A percentile compares a stretch with the other conserved stretches of the same genome.
Conservation (phyloP, 2,329 filamentous ascomycete genomes). For the Pestalotiopsis sp. region DNA sequence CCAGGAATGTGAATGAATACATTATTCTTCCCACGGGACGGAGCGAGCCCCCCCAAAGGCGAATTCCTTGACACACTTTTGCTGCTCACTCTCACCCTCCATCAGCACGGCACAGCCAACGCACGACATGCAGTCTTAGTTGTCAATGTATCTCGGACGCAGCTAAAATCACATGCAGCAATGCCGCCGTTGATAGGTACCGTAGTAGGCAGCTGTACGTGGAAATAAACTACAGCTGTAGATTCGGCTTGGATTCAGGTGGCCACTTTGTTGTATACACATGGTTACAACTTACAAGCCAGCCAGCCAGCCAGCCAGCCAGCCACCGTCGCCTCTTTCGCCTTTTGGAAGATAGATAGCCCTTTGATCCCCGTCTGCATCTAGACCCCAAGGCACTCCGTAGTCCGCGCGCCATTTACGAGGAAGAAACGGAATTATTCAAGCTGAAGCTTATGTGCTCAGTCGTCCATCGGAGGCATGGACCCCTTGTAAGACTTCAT, state of each 20-base stretch:
- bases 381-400: not conserved
- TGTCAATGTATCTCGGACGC: constrained; percentile 20
- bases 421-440: not conserved
- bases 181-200: not conserved
- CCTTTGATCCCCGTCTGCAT: not conserved
- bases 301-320: not conserved
- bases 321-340: not conserved
- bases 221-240: not conserved
- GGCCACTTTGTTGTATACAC: not conserved
- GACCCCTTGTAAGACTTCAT: not conserved
- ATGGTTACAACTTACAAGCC: not conserved
- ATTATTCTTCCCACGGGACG: constrained; percentile 2
- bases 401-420: not conserved
- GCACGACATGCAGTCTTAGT: constrained; percentile 22
- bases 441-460: not conserved
- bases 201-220: not conserved
- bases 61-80: not conserved
- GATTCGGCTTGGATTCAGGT: not conserved
- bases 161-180: constrained; percentile 19
- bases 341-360: not conserved
- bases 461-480: not conserved
- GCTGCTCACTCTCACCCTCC: not conserved
- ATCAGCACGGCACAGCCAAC: constrained; percentile 18
- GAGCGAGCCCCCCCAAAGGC: constrained; percentile 1
- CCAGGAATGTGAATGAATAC: not conserved